Evolutionary conservation across 495 filamentous ascomycete species (phyloP).

Genomic region (Lichenothelia convexa): DNA sequence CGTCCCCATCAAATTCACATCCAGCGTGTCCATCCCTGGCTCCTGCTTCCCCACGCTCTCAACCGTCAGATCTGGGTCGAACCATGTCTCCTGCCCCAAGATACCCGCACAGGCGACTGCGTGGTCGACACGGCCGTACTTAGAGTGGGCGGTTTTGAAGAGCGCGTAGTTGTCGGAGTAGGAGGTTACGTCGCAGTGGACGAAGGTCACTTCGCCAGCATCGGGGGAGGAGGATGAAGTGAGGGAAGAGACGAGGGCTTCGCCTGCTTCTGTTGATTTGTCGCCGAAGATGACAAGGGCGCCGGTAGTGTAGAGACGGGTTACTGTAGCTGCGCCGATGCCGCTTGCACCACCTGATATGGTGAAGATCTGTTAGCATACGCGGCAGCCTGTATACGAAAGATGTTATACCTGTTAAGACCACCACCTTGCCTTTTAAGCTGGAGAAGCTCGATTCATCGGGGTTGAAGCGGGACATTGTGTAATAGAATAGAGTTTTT

Average conservation of each 20-base stretch:
- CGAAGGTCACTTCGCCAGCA: not conserved
- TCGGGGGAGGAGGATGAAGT: not conserved
- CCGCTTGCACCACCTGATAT: slow-evolving; percentile 8
- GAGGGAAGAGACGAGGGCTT: too few relatives aligned
- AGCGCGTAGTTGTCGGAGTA: slow-evolving; percentile 1
- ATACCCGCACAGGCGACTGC: slow-evolving; percentile 11
- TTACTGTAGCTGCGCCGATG: slow-evolving; percentile 8
- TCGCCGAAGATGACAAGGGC: not conserved
- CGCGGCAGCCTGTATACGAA: too few relatives aligned
- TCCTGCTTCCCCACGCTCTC: slow-evolving; percentile 8
- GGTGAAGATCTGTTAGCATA: too few relatives aligned
- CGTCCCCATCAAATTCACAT: slow-evolving; percentile 10
- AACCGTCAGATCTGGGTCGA: slow-evolving; percentile 9
- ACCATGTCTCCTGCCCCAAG: slow-evolving; percentile 6
- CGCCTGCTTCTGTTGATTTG: too few relatives aligned
- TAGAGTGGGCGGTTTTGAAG: not conserved
- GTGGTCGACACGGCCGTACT: slow-evolving; percentile 7
- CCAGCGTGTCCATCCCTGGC: slow-evolving; percentile 1
- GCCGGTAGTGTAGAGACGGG: slow-evolving; percentile 5
- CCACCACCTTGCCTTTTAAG: too few relatives aligned
- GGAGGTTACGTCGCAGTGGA: not conserved
- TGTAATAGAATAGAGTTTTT: too few relatives aligned
- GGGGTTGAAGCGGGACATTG: too few relatives aligned
- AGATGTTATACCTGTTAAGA: too few relatives aligned
- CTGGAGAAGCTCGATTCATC: too few relatives aligned